These are phyloP conservation scores for Xylariaceae sp. DNA, from an alignment of 2,329 filamentous ascomycete species.

Conservation along the genomic window DNA sequence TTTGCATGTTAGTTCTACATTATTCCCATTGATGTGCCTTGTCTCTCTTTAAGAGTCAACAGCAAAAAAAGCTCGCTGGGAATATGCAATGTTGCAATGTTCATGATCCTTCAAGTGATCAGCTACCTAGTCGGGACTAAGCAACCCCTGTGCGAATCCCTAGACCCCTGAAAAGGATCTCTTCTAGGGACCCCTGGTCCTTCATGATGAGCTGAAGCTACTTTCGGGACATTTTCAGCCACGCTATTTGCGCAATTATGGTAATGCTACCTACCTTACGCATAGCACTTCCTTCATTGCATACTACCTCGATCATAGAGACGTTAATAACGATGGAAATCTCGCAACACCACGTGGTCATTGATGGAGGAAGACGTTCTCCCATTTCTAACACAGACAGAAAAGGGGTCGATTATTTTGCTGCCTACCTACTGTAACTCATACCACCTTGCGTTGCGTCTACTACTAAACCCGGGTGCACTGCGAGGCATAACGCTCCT, in stretches of 20 bases:
- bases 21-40: no score
- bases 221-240: constrained; percentile 16
- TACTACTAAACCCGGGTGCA: no score
- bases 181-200: constrained; percentile 14
- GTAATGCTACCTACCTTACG: not conserved
- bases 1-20: no score
- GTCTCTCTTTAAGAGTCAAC: not conserved
- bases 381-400: not conserved
- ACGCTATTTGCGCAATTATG: not conserved
- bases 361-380: not conserved
- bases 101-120: not conserved
- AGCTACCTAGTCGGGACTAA: not conserved
- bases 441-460: no score
- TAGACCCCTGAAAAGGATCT: constrained; percentile 11
- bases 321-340: not conserved
- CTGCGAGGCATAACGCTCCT: no score
- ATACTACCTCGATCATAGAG: constrained; percentile 11
- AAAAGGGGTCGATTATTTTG: not conserved
- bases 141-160: constrained; percentile 15
- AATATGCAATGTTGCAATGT: not conserved
- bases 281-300: not conserved
- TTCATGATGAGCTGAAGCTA: constrained; percentile 17
- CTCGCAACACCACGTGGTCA: not conserved
- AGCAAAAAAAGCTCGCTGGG: no score
- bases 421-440: not conserved